Conservation (phyloP, 192 early-diverging fungal genomes). For the Coemansia sp. region DNA sequence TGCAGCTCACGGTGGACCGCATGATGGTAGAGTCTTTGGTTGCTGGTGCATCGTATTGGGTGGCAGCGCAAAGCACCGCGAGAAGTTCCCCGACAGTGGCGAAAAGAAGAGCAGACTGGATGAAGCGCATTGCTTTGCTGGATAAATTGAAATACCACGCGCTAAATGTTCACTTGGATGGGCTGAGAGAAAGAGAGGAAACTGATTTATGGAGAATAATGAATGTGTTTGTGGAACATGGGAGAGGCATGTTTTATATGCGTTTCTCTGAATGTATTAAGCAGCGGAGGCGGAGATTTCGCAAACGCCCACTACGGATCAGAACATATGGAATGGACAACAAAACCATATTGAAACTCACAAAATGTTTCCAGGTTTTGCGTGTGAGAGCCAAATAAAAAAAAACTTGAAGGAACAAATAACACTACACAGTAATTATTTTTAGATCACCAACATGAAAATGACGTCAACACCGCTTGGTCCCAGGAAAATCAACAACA, state of each 20-base stretch:
- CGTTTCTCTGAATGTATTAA: no score
- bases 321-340: no score
- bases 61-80: not conserved
- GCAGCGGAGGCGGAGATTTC: not conserved
- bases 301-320: no score
- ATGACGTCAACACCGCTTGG: no score
- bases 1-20: constrained; percentile 45
- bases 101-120: not conserved
- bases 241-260: not conserved
- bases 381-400: not conserved
- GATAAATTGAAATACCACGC: not conserved
- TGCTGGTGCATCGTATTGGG: constrained; percentile 17
- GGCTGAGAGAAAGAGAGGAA: not conserved
- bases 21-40: constrained; percentile 53
- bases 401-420: no score
- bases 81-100: constrained; percentile 1
- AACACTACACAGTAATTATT: not conserved
- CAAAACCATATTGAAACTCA: no score
- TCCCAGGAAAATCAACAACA: no score
- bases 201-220: not conserved
- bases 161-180: not conserved
- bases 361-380: no score
- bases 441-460: not conserved
- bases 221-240: not conserved
- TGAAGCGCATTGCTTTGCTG: not conserved